Conservation (phyloP, 345 rosid species). For the Moringa oleifera region DNA sequence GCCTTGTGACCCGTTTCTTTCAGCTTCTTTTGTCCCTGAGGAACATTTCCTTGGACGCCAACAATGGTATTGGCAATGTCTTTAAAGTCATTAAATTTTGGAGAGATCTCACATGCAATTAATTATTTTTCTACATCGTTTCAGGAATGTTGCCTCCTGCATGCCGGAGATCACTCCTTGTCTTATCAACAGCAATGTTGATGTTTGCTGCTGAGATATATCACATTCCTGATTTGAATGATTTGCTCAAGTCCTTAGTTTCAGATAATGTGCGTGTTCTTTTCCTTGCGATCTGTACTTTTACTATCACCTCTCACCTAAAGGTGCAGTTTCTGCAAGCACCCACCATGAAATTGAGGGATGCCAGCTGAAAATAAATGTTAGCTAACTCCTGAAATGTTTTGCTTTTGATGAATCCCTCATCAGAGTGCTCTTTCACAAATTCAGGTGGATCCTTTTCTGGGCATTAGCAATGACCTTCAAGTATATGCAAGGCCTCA, state of each 20-base stretch:
- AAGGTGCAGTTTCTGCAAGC: neutral
- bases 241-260: constrained; percentile 49
- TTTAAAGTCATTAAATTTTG: constrained; percentile 10
- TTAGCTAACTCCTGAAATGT: neutral
- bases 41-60: constrained; percentile 46
- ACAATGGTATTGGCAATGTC: constrained; percentile 44
- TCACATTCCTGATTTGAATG: constrained; percentile 49
- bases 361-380: neutral
- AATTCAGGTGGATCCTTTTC: constrained; percentile 77
- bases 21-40: constrained; percentile 79
- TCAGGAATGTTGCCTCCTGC: constrained; percentile 56
- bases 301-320: neutral
- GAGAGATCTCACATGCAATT: constrained; percentile 5
- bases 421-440: neutral
- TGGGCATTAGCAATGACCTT: constrained; percentile 58
- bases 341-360: no score
- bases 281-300: neutral
- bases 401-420: neutral
- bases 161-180: constrained; percentile 57
- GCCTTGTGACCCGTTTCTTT: constrained; percentile 59
- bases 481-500: constrained; percentile 65
- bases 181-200: constrained; percentile 58
- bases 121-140: constrained; percentile 8
- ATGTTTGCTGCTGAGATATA: constrained; percentile 75
- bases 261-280: constrained; percentile 56